These are phyloP conservation scores for Boechera stricta DNA, from an alignment of 345 rosid species.

Conservation along the genomic window DNA sequence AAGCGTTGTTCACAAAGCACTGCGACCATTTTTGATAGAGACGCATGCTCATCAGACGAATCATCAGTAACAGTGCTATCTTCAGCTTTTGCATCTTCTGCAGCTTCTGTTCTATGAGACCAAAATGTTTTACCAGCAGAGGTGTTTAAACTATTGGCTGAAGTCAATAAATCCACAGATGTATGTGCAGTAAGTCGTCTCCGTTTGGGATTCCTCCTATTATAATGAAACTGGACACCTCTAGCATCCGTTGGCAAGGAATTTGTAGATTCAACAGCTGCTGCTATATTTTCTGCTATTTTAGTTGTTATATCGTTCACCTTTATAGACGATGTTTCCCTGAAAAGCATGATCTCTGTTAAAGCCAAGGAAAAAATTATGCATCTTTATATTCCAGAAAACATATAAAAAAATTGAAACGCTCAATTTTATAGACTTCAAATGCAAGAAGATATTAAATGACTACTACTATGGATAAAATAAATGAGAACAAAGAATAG, in stretches of 20 bases:
- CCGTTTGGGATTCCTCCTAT: conserved; percentile 85
- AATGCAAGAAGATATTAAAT: conserved; percentile 15
- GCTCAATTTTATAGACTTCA: conserved; percentile 17
- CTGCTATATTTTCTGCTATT: conserved; percentile 80
- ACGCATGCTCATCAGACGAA: conserved; percentile 65
- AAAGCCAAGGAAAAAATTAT: conserved; percentile 34
- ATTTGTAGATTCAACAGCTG: conserved; percentile 86
- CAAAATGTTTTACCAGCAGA: conserved; percentile 42
- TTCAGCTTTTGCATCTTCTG: conserved; percentile 56
- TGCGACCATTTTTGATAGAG: conserved; percentile 93
- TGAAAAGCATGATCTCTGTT: conserved; percentile 50
- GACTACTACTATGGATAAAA: neutral
- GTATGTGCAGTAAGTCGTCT: conserved; percentile 73
- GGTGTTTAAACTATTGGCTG: conserved; percentile 49
- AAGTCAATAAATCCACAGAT: conserved; percentile 50
- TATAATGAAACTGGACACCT: conserved; percentile 76
- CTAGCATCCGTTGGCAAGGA: conserved; percentile 60
- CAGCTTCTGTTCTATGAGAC: conserved; percentile 50
- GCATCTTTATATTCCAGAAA: conserved; percentile 27
- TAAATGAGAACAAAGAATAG: neutral
- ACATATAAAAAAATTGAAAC: neutral
- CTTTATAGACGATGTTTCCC: conserved; percentile 97
- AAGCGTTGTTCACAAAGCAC: conserved; percentile 90
- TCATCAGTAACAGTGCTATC: conserved; percentile 53
- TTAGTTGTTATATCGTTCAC: conserved; percentile 89